Conservation (phyloP, 2,329 filamentous ascomycete species). For the Talaromyces islandicus region DNA sequence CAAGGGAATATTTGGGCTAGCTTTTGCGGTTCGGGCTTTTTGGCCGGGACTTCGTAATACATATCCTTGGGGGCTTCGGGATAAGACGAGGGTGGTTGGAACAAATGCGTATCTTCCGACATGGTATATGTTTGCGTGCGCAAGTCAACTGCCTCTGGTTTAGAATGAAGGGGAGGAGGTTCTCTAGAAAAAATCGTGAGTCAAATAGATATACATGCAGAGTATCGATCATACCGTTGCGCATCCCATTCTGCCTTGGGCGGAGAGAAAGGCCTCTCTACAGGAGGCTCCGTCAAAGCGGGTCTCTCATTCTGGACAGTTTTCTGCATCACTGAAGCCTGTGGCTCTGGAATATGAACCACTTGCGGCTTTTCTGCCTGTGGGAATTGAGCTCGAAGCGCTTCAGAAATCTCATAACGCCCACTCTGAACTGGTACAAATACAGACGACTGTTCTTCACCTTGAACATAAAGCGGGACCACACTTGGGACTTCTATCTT, state of each 20-base stretch:
- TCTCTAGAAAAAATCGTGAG: slow-evolving; percentile 42
- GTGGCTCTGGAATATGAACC: slow-evolving; percentile 28
- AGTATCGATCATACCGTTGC: slow-evolving; percentile 43
- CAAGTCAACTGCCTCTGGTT: slow-evolving; percentile 80
- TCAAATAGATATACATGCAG: slow-evolving; percentile 7
- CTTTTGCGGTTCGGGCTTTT: slow-evolving; percentile 52
- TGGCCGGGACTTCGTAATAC: slow-evolving; percentile 73
- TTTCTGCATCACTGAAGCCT: slow-evolving; percentile 36
- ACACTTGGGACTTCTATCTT: slow-evolving; percentile 23
- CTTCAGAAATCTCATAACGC: neutral
- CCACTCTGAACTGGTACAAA: slow-evolving; percentile 19
- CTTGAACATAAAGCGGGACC: slow-evolving; percentile 41
- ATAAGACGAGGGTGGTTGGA: slow-evolving; percentile 69
- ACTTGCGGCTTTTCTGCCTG: slow-evolving; percentile 23
- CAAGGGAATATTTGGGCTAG: slow-evolving; percentile 80
- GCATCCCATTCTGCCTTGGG: slow-evolving; percentile 59
- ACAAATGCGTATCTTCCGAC: slow-evolving; percentile 68
- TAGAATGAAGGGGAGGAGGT: slow-evolving; percentile 58
- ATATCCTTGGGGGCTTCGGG: slow-evolving; percentile 80
- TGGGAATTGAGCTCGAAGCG: slow-evolving; percentile 1
- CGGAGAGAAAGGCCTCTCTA: slow-evolving; percentile 48
- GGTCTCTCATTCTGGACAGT: slow-evolving; percentile 24
- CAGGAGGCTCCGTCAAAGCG: slow-evolving; percentile 6
- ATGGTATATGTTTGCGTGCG: slow-evolving; percentile 74
- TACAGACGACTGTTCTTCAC: slow-evolving; percentile 36